These are phyloP conservation scores for Talaromyces sp. DNA, from an alignment of 2,329 filamentous ascomycete species.

Conservation along the genomic window DNA sequence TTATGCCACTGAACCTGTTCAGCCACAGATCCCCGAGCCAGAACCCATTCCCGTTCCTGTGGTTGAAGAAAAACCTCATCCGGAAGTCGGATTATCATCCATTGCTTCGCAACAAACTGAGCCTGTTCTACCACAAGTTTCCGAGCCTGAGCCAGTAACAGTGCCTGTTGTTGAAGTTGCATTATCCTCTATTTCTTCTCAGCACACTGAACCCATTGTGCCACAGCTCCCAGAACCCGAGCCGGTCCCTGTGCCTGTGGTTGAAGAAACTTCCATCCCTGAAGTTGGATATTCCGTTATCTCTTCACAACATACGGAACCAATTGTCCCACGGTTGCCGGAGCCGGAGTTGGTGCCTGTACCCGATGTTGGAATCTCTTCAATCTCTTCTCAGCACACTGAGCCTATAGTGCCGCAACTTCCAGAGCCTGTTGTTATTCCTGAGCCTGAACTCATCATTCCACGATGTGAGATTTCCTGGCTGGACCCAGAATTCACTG, in stretches of 20 bases:
- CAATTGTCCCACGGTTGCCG: conserved; percentile 13
- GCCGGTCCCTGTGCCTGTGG: conserved; percentile 13
- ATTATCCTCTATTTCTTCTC: conserved; percentile 1
- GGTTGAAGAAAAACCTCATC: background rate
- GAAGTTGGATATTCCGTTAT: conserved; percentile 36
- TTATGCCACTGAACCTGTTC: conserved; percentile 27
- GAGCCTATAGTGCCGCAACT: conserved; percentile 27
- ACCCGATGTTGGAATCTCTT: conserved; percentile 33
- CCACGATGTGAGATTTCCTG: conserved; percentile 33
- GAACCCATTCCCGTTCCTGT: conserved; percentile 19
- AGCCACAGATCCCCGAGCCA: conserved; percentile 20
- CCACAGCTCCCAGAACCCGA: conserved; percentile 16
- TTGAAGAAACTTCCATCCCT: conserved; percentile 16
- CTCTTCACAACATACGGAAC: conserved; percentile 32
- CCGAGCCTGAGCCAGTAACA: conserved; percentile 12
- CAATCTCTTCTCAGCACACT: conserved; percentile 34
- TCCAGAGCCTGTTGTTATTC: conserved; percentile 16
- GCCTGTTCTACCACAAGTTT: conserved; percentile 12
- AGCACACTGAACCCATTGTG: conserved; percentile 7
- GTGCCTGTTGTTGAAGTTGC: background rate
- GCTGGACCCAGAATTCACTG: conserved; percentile 30
- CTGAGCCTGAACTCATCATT: conserved; percentile 17
- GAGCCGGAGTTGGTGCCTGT: conserved; percentile 16
- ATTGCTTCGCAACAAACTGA: conserved; percentile 6
- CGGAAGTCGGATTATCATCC: conserved; percentile 1